Evolutionary conservation across 768 basidiomycete species (phyloP), one percentile per base, ranked within the genome.

Genomic region (Russula emetica): DNA sequence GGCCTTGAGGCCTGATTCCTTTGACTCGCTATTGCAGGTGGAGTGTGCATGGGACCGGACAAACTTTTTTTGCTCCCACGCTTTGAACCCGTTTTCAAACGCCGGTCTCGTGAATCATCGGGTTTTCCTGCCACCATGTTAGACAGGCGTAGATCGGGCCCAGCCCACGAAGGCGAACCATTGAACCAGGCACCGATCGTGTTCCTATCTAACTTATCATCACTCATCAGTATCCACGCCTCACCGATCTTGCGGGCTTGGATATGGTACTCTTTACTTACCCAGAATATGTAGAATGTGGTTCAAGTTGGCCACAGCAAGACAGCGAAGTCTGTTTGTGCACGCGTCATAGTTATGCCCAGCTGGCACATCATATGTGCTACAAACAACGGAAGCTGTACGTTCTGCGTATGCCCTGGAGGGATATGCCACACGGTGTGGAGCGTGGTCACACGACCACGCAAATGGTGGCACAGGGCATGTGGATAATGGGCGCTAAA

Each of bases 101-200:
- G 16, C 16, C 1, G 20, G n/a, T 45, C n/a, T 45, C n/a, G 44
- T 13, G 22, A 11, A 24, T 11, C 22, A 24, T 47, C 45, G 24
- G 47, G 16, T 49, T 24, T 49, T 49, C 24, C 47, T n/a, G n/a
- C n/a, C n/a, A n/a, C n/a, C n/a, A n/a, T n/a, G 20, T 20, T 7
- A 44, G 44, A 11, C 9, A 38, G 44, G n/a, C 44, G 42, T 20
- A 22, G 44, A 45, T n/a, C 44, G 8, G 44, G 2, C n/a, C 44
- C 9, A 9, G 20, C 5, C 49, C 26, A 49, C 45, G 22, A 49
- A 16, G 49, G 14, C 2, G 7, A 26, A 24, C 22, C 5, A 50
- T 10, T 34, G 36, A 20, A 50, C 11, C 14, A 59, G 58, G 58
- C 36, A 50, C 58, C 34, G 34, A 59, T 40, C 47, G 58, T 51